phyloP scores from a whole-genome alignment of 257 asterid species.

The Capsicum baccatum region DNA sequence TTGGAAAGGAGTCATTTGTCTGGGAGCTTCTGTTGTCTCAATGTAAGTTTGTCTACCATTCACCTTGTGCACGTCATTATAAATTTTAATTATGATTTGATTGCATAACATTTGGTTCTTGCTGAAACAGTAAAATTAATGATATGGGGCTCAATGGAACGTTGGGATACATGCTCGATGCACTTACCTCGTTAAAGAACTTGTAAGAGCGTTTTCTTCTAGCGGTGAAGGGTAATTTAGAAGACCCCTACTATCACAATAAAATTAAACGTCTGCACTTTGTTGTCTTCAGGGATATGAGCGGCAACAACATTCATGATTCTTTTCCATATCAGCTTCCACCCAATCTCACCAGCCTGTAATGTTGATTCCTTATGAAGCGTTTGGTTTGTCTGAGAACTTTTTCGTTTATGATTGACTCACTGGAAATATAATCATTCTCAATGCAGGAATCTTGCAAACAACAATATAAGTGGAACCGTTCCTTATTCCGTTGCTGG shows the following conservation, averaged over 20 bases:
- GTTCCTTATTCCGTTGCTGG: conserved; percentile 75
- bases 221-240: not conserved
- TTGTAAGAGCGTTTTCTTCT: conserved; percentile 56
- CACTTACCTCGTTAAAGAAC: conserved; percentile 71
- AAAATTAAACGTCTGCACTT: conserved; percentile 13
- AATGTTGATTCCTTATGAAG: conserved; percentile 42
- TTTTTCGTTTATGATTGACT: conserved; percentile 31
- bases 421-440: conserved; percentile 25
- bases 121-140: conserved; percentile 65
- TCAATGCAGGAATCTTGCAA: conserved; percentile 82
- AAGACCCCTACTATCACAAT: conserved; percentile 19
- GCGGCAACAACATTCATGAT: conserved; percentile 81
- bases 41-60: conserved; percentile 57
- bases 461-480: conserved; percentile 75
- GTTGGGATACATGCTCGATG: conserved; percentile 83
- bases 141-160: conserved; percentile 86
- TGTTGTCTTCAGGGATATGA: conserved; percentile 76
- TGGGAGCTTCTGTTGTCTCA: conserved; percentile 77
- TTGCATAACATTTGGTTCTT: conserved; percentile 37
- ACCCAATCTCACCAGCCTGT: conserved; percentile 86
- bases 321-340: conserved; percentile 85
- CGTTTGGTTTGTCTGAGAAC: conserved; percentile 32
- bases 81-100: conserved; percentile 6
- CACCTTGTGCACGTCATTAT: not conserved
- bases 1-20: conserved; percentile 87